A percentile compares a stretch with the other conserved stretches of the same genome.
phyloP scores from a whole-genome alignment of 441 rosid species.

The Gossypium trilobum region DNA sequence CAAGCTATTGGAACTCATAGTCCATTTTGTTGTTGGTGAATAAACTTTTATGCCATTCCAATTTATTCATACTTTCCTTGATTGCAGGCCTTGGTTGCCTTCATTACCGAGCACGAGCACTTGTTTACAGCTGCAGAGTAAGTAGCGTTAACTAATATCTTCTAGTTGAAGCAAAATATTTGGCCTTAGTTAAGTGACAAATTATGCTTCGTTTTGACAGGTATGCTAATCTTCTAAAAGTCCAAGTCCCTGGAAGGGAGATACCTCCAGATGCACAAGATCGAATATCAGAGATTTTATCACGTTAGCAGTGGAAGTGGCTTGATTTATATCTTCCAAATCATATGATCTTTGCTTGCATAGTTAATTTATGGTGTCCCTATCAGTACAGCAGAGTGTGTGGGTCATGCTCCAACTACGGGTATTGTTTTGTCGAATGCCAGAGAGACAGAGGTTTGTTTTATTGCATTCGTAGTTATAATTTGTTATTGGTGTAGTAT shows the following conservation, averaged over 20 bases:
- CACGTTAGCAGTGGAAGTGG: constrained; percentile 25
- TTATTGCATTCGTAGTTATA: neutral
- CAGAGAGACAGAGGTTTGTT: neutral
- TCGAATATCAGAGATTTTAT: constrained; percentile 49
- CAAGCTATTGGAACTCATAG: constrained; percentile 25
- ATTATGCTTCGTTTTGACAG: constrained; percentile 24
- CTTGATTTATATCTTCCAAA: constrained; percentile 6
- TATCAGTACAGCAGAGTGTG: neutral
- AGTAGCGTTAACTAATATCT: constrained; percentile 21
- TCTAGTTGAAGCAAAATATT: neutral
- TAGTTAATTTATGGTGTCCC: neutral
- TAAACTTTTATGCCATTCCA: constrained; percentile 9
- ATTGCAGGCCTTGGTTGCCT: constrained; percentile 51
- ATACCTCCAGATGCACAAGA: constrained; percentile 59
- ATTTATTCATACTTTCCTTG: constrained; percentile 6
- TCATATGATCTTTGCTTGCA: neutral
- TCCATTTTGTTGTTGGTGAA: neutral
- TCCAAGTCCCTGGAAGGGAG: constrained; percentile 76
- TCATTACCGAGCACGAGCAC: constrained; percentile 60
- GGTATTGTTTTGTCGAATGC: constrained; percentile 18
- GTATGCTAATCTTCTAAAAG: constrained; percentile 56
- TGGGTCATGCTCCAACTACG: constrained; percentile 11
- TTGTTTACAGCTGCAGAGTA: constrained; percentile 71
- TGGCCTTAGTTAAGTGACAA: neutral
- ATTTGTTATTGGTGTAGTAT: constrained; percentile 10